A percentile compares a stretch with the other conserved stretches of the same genome.
phyloP scores from a whole-genome alignment of 441 rosid genomes.

The Euphorbia celastroides region DNA sequence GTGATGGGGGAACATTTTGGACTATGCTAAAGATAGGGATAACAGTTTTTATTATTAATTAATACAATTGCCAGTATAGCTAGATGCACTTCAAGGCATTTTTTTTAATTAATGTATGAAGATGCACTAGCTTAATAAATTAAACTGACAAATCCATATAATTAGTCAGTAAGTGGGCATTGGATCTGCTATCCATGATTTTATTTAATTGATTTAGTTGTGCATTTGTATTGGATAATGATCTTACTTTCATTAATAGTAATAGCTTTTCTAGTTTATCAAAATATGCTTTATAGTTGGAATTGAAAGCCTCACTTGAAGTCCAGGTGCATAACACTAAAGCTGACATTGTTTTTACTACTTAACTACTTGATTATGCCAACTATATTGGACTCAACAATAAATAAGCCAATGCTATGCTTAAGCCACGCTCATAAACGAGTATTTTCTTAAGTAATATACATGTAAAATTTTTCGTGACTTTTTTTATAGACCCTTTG shows the following conservation, averaged over 20 bases:
- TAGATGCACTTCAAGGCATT: neutral
- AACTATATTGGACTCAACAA: no score
- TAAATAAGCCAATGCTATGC: no score
- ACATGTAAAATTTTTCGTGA: no score
- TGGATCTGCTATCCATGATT: constrained; percentile 15
- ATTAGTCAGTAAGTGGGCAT: neutral
- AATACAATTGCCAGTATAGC: neutral
- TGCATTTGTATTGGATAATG: constrained; percentile 5
- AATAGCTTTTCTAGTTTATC: no score
- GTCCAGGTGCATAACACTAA: neutral
- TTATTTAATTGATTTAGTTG: neutral
- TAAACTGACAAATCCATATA: constrained; percentile 9
- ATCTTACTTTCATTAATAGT: neutral
- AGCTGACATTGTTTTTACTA: neutral
- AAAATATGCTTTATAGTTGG: neutral
- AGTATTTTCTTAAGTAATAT: no score
- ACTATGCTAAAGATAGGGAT: constrained; percentile 1
- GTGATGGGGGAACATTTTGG: constrained; percentile 11
- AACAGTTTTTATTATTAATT: neutral
- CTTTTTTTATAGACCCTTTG: no score
- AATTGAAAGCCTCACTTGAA: constrained; percentile 5
- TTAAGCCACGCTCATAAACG: no score
- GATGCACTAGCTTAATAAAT: neutral
- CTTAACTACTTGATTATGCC: neutral
- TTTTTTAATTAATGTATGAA: neutral